Conservation (phyloP, 169 alveolate genomes). For the Plasmodium blacklocki region DNA sequence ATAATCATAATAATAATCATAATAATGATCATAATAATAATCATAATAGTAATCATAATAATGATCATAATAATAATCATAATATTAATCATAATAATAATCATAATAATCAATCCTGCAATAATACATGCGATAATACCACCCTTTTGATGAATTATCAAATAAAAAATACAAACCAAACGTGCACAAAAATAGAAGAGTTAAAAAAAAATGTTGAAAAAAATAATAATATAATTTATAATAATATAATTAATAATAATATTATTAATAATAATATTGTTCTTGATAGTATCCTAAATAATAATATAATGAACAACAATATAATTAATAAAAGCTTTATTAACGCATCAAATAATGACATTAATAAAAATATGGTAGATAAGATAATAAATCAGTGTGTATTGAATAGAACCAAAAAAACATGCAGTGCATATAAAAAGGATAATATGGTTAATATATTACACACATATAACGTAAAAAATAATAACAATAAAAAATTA, state of each 20-base stretch:
- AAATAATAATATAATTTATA: constrained; percentile 13
- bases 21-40: background rate
- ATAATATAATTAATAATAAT: constrained; percentile 30
- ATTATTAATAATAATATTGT: constrained; percentile 30
- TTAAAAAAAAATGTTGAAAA: background rate
- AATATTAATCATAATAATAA: background rate
- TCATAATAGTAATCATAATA: background rate
- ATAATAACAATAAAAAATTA: no score
- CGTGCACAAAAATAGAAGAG: no score
- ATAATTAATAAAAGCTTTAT: constrained; percentile 20
- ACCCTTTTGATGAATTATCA: background rate
- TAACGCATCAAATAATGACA: background rate
- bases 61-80: background rate
- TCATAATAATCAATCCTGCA: background rate
- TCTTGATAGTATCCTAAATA: constrained; percentile 9
- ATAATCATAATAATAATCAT: background rate
- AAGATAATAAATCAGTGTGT: constrained; percentile 18
- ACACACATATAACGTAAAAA: no score
- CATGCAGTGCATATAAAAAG: background rate
- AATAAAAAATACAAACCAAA: no score
- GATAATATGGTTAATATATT: no score
- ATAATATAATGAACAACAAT: constrained; percentile 12
- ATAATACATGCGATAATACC: background rate
- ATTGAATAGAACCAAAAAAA: constrained; percentile 6
- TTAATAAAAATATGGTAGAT: background rate